Percentiles rank a stretch among this genome's conserved stretches.
These are phyloP conservation scores for Mariannaea elegans DNA, from an alignment of 2,329 filamentous ascomycete species.

Conservation along the genomic window DNA sequence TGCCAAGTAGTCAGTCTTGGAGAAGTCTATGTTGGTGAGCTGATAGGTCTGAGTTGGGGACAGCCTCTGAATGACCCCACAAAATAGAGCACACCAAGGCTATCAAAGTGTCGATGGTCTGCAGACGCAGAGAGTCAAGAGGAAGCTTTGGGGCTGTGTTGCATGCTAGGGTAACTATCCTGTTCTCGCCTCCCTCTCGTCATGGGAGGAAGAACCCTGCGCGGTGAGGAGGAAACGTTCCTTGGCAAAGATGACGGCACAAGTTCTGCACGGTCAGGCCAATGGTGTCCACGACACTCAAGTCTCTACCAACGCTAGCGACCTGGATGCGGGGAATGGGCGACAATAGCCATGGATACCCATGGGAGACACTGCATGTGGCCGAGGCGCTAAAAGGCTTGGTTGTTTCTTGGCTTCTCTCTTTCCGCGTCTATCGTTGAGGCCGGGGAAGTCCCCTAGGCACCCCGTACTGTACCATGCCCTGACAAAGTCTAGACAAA, in stretches of 20 bases:
- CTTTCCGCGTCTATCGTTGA: neutral
- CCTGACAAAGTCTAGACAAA: neutral
- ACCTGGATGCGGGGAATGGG: constrained; percentile 36
- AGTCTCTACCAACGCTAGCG: constrained; percentile 26
- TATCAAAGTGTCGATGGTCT: constrained; percentile 20
- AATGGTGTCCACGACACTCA: constrained; percentile 24
- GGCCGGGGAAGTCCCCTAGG: constrained; percentile 5
- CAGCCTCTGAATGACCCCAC: constrained; percentile 31
- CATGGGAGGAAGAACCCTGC: constrained; percentile 23
- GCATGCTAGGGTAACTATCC: constrained; percentile 22
- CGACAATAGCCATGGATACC: constrained; percentile 27
- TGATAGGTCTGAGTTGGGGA: constrained; percentile 35
- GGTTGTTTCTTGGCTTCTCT: constrained; percentile 27
- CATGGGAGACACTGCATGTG: constrained; percentile 15
- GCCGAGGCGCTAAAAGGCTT: constrained; percentile 37
- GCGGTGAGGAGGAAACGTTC: constrained; percentile 24
- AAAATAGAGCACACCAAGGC: constrained; percentile 22
- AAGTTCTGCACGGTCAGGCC: constrained; percentile 15
- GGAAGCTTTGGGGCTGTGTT: constrained; percentile 35
- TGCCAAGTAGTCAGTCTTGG: constrained; percentile 30
- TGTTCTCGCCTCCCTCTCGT: constrained; percentile 24
- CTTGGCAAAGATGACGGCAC: constrained; percentile 25
- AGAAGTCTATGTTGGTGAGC: constrained; percentile 11
- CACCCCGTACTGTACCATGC: constrained; percentile 13
- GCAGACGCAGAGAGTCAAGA: constrained; percentile 20